Evolutionary conservation across 2,329 filamentous ascomycete species (phyloP).

Genomic region (Hypoxylon sp.): DNA sequence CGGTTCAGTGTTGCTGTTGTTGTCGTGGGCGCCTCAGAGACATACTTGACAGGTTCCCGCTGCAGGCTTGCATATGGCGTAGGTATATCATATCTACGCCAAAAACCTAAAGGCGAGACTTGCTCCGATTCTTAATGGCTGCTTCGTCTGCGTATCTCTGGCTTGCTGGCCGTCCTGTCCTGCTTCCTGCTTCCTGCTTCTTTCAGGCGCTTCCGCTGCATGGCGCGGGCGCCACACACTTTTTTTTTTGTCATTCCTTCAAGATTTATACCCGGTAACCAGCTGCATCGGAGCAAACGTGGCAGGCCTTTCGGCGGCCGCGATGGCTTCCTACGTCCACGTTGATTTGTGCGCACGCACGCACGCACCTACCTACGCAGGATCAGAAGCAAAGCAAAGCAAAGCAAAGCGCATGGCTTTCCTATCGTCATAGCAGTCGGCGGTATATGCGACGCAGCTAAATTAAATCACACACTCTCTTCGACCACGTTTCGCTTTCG

Average conservation of each 20-base stretch:
- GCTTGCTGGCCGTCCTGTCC: constrained; percentile 10
- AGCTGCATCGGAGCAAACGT: constrained; percentile 27
- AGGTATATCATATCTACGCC: constrained; percentile 23
- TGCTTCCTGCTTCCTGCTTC: neutral
- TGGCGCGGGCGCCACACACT: no score
- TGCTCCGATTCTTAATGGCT: constrained; percentile 18
- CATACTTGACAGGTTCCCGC: constrained; percentile 24
- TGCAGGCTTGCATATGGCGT: constrained; percentile 20
- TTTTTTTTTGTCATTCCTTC: constrained; percentile 8
- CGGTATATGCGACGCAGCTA: constrained; percentile 28
- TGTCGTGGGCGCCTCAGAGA: constrained; percentile 32
- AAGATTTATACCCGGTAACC: constrained; percentile 16
- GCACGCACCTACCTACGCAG: no score
- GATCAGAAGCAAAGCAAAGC: neutral
- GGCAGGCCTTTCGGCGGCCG: constrained; percentile 23
- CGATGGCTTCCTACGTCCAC: constrained; percentile 28
- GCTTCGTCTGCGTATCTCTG: neutral
- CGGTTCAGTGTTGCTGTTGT: constrained; percentile 15
- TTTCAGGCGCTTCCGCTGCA: constrained; percentile 26
- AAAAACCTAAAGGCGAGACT: constrained; percentile 23
- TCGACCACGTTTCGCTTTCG: constrained; percentile 22
- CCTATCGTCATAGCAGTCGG: constrained; percentile 28
- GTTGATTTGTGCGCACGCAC: constrained; percentile 33
- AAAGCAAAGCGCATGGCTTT: neutral
- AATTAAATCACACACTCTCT: constrained; percentile 31